Conservation (phyloP, 768 basidiomycete genomes). For the Mycena belliarum region DNA sequence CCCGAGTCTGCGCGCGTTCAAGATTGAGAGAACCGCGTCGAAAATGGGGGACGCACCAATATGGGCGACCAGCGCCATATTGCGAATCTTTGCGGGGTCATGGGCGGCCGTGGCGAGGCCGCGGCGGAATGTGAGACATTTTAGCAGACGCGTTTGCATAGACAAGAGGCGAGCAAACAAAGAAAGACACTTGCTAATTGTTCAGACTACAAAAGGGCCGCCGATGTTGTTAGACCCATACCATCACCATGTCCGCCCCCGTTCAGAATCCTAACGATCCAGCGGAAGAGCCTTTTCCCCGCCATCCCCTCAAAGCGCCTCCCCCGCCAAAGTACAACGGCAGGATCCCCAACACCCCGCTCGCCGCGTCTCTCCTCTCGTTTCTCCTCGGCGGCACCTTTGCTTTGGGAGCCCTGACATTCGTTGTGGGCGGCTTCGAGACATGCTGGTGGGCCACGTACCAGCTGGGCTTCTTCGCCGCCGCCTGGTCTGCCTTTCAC, state of each 20-base stretch:
- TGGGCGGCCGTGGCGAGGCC: slow-evolving; percentile 30
- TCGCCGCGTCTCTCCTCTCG: slow-evolving; percentile 74
- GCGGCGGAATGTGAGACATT: slow-evolving; percentile 3
- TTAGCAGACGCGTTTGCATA: slow-evolving; percentile 11
- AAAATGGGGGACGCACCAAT: slow-evolving; percentile 55
- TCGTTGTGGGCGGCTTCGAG: slow-evolving; percentile 45
- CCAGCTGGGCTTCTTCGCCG: slow-evolving; percentile 81
- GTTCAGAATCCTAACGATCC: background rate
- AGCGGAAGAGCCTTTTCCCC: slow-evolving; percentile 17
- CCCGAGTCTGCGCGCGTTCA: slow-evolving; percentile 66
- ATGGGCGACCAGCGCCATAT: slow-evolving; percentile 88
- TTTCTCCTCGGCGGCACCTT: slow-evolving; percentile 83
- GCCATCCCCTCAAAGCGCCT: slow-evolving; percentile 31
- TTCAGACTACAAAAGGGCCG: background rate
- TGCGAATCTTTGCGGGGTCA: slow-evolving; percentile 56
- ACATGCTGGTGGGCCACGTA: slow-evolving; percentile 63
- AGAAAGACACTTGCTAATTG: background rate
- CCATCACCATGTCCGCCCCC: background rate
- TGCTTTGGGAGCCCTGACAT: slow-evolving; percentile 54
- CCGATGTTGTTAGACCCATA: background rate
- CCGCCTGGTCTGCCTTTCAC: slow-evolving; percentile 87
- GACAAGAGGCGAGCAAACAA: background rate
- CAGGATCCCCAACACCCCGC: slow-evolving; percentile 86
- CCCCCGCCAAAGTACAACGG: slow-evolving; percentile 37
- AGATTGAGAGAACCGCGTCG: slow-evolving; percentile 1